These are phyloP conservation scores for Wallemia ichthyophaga DNA, from an alignment of 1,284 basidiomycete genomes.

Conservation along the genomic window DNA sequence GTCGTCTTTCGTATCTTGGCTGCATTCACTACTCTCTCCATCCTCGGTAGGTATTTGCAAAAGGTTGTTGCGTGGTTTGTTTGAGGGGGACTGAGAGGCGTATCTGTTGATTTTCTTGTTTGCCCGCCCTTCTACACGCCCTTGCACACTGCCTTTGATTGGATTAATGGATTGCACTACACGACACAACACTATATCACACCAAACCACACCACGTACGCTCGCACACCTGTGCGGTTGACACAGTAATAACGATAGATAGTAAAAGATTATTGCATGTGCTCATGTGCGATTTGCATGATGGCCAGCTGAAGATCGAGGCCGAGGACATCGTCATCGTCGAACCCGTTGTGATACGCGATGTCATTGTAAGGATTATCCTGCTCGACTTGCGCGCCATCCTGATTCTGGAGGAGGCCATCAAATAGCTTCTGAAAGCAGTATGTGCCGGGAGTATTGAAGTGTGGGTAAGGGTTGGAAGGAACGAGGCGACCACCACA, in stretches of 20 bases:
- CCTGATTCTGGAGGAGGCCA: not conserved
- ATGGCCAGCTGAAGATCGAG: not conserved
- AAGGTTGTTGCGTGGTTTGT: not conserved
- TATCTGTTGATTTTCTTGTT: too few species aligned
- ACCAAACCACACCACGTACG: too few species aligned
- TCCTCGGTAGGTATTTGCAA: not conserved
- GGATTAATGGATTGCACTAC: too few species aligned
- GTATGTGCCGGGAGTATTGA: conserved; percentile 23
- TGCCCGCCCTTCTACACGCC: too few species aligned
- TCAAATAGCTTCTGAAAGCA: conserved; percentile 42
- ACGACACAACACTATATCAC: too few species aligned
- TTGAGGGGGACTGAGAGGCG: too few species aligned
- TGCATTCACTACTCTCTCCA: not conserved
- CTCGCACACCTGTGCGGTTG: too few species aligned
- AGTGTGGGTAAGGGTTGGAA: conserved; percentile 34
- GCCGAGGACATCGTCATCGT: not conserved
- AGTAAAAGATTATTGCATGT: not conserved
- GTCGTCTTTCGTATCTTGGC: not conserved
- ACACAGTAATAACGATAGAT: not conserved
- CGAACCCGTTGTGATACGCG: not conserved
- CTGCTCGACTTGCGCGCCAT: too few species aligned
- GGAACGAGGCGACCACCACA: conserved; percentile 27
- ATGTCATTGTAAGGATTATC: not conserved
- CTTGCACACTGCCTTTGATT: too few species aligned
- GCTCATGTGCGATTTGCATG: not conserved